Base-by-base conservation (phyloP, 805 yeast species). In the Priceomyces medius region DNA sequence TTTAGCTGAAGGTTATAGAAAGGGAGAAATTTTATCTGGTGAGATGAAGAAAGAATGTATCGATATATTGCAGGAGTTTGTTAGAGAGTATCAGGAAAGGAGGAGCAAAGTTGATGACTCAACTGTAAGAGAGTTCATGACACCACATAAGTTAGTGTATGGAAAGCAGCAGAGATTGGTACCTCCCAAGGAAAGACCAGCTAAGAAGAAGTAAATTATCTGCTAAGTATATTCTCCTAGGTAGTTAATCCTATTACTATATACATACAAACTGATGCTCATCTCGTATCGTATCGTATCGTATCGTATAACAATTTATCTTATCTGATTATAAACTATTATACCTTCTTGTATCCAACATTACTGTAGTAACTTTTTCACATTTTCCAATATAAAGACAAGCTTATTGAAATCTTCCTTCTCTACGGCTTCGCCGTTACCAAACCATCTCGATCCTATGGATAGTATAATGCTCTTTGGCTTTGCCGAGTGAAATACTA, bases 31-130 rank as follows among this genome's bases (percentile, higher is more conserved):
- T 45, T 73, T 91, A 52, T 85, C 95, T 31, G 96, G 98, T 49
- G 98, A 93, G 66, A 77, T 93, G 83, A 93, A 93, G 76, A 81
- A 86, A 52, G 73, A 81, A 46, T 88, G 97, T 64, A 87, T 87
- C 58, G 84, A 81, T 42, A 80, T 81, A 13, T 73, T 93, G 55
- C 93, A 86, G 64, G 79, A 79, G 48, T 87, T 85, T 56, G 95
- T 93, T 23, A 75, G 72, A 41, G 83, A 64, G 14, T 93, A 90
- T 77, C 99, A 93, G 73, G 86, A 74, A 43, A 78, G 80, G 56
- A 83, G 97, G 62, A 70, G 77, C 26, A 61, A 66, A 44, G 80
- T 91, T 39, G 79, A 81, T 45, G 83, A 85, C 35, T 81, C 68
- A 14, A 65, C 70, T 3, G 68, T 88, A 39, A 79, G 76, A 42